These are phyloP conservation scores for Mucor plumbeus DNA, from an alignment of 371 early-diverging fungal species.

Conservation along the genomic window DNA sequence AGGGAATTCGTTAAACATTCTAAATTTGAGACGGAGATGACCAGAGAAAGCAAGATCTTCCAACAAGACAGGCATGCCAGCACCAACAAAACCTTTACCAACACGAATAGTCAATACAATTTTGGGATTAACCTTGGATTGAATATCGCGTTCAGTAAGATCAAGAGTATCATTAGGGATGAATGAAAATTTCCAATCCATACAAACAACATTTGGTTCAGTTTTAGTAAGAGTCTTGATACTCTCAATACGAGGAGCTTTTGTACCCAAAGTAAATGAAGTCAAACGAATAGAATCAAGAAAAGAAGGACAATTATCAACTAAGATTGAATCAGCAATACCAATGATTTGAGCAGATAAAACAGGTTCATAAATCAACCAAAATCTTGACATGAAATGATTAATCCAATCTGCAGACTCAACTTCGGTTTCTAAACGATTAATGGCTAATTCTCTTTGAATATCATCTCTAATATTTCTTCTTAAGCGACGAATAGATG, in stretches of 20 bases:
- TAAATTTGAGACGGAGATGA: slow-evolving; percentile 80
- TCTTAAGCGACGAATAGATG: slow-evolving; percentile 74
- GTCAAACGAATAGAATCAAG: slow-evolving; percentile 90
- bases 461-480: slow-evolving; percentile 77
- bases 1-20: slow-evolving; percentile 87
- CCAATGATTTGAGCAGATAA: slow-evolving; percentile 83
- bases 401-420: slow-evolving; percentile 99
- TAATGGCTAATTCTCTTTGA: slow-evolving; percentile 63
- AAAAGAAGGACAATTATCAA: slow-evolving; percentile 88
- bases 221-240: slow-evolving; percentile 84
- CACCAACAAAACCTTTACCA: slow-evolving; percentile 84
- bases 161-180: slow-evolving; percentile 82
- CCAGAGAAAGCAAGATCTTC: slow-evolving; percentile 93
- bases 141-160: slow-evolving; percentile 69
- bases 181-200: slow-evolving; percentile 87
- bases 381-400: slow-evolving; percentile 82
- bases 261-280: slow-evolving; percentile 96
- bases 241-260: slow-evolving; percentile 93
- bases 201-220: slow-evolving; percentile 81
- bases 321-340: slow-evolving; percentile 78
- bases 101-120: slow-evolving; percentile 90
- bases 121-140: slow-evolving; percentile 86
- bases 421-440: slow-evolving; percentile 59
- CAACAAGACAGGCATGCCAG: slow-evolving; percentile 92
- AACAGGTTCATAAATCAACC: slow-evolving; percentile 95